These are phyloP conservation scores for Pelargonium myrrhifolium DNA, from an alignment of 441 rosid species.

Conservation along the genomic window DNA sequence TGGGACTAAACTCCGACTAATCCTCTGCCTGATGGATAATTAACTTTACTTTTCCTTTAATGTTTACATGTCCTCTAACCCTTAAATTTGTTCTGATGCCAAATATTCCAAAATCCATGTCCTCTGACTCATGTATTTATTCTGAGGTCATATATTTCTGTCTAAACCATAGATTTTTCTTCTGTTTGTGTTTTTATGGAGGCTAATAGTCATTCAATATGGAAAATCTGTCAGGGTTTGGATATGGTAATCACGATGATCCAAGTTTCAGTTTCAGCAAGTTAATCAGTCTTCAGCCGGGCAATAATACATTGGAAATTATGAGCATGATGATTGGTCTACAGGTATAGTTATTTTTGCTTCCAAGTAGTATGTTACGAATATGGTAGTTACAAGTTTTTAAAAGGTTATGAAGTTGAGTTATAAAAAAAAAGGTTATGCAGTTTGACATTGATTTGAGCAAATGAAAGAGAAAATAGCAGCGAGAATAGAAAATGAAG, in stretches of 20 bases:
- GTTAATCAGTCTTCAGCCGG: conserved; percentile 13
- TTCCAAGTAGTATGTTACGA: neutral
- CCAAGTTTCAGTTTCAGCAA: conserved; percentile 11
- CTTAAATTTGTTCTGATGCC: neutral
- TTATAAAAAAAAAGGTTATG: too few species aligned
- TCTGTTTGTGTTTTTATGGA: conserved; percentile 1
- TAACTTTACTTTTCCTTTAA: neutral
- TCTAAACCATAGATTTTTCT: neutral
- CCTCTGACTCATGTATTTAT: neutral
- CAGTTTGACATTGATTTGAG: neutral
- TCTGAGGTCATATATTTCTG: conserved; percentile 7
- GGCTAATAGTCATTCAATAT: conserved; percentile 1
- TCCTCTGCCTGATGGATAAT: too few species aligned
- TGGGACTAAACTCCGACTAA: too few species aligned
- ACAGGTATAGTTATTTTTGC: conserved; percentile 15
- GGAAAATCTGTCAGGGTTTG: conserved; percentile 36
- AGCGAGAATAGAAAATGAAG: neutral
- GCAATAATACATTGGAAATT: conserved; percentile 20
- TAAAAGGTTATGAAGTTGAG: neutral
- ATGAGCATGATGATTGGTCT: conserved; percentile 19
- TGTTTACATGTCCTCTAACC: neutral
- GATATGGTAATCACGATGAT: conserved; percentile 31
- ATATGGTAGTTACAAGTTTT: neutral
- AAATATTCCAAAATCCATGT: neutral
- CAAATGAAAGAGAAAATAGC: neutral